phyloP scores from a whole-genome alignment of 2,329 filamentous ascomycete species.

The Colletotrichum horii region DNA sequence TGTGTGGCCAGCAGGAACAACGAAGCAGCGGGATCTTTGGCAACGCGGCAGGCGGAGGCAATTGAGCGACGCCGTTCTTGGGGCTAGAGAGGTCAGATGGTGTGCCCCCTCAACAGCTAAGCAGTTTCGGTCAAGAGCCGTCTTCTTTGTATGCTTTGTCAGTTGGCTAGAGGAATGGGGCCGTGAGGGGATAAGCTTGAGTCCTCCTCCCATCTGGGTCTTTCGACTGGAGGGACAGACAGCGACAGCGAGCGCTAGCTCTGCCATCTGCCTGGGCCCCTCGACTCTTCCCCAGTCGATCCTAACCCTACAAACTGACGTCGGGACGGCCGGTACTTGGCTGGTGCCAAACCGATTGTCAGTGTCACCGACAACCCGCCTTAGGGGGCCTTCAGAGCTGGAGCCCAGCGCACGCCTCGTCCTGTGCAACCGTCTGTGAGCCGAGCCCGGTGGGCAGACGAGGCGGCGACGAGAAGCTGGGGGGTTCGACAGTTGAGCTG shows the following conservation, averaged over 20 bases:
- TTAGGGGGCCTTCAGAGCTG: background rate
- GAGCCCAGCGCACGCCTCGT: background rate
- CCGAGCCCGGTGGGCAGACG: background rate
- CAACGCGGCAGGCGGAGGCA: background rate
- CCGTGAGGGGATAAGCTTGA: background rate
- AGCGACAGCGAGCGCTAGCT: background rate
- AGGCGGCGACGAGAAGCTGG: background rate
- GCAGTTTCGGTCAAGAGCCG: background rate
- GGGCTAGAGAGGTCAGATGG: conserved; percentile 3
- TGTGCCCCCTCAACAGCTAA: background rate
- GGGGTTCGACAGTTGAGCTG: background rate
- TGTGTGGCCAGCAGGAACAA: background rate
- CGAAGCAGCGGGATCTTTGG: background rate
- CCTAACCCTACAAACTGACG: background rate
- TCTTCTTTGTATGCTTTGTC: background rate
- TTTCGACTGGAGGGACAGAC: background rate
- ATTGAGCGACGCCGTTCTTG: background rate
- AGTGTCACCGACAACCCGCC: background rate
- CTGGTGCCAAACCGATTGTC: background rate
- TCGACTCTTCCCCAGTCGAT: background rate
- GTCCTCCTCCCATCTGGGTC: background rate
- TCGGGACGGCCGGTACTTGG: conserved; percentile 4
- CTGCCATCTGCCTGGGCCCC: background rate
- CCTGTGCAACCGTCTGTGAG: conserved; percentile 1
- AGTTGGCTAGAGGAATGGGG: background rate